Evolutionary conservation across 352 stramenopile genomes (phyloP), one percentile per base, ranked within the genome.

Genomic region (Phytophthora litchii): DNA sequence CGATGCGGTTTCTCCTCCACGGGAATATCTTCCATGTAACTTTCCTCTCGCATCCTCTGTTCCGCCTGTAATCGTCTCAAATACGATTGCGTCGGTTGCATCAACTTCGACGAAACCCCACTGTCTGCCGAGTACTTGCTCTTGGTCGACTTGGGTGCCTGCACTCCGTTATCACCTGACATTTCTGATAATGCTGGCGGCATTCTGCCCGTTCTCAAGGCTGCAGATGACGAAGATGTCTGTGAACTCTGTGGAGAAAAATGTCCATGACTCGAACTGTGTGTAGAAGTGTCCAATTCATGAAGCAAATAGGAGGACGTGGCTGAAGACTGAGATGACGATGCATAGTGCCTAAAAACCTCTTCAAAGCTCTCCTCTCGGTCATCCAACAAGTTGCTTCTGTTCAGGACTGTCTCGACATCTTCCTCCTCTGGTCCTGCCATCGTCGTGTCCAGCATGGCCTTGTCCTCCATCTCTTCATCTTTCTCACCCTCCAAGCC

Each of bases 11-110:
- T 83, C 14, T 87, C 71, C 21, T 79, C 71, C 12, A 76, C 56
- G 0, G 64, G 58, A 9, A 75, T 44, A n/a, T 77, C 67, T 19
- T 81, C 65, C 56, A 78, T 64, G 29, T 60, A 67, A n/a, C 20
- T 80, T 45, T 77, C 59, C 32, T 86, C 64, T n/a, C 83, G 73
- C 38, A 78, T 72, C 3, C 59, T 67, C 50, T 92, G 78, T 31
- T 90, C 81, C 2, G 80, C 76, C 53, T 89, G 76, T 17, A 93
- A 47, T 37, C 80, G 57, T 29, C 70, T 69, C 0, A 91, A 54
- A 45, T 72, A 91, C 25, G 81, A 81, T 55, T 91, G 70, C 4
- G 84, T 93, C 0, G 81, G 83, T 50, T 89, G 81, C 43, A 91
- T 67, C 16, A 91, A 56, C 45, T 80, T 81, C 8, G 80, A 89